Evolutionary conservation across 2,329 filamentous ascomycete species (phyloP), one percentile per base, ranked within the genome.

Genomic region (Claviceps pusilla): DNA sequence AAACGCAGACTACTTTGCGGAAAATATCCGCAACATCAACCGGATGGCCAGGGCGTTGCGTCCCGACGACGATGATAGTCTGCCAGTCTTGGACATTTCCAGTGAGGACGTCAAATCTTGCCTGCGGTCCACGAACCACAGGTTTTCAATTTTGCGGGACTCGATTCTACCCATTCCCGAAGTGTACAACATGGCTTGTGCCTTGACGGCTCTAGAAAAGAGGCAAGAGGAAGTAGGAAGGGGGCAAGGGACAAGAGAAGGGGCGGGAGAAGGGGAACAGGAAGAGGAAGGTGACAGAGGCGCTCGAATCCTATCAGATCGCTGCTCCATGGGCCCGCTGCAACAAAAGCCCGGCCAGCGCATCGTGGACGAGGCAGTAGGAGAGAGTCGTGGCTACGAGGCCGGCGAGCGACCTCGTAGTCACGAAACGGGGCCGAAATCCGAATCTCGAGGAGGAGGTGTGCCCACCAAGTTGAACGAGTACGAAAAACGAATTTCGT

Each of bases 401-500:
- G 45, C 56, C 1, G 56, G 59, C 9, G 61, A 66, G 2, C 66
- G 66, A 42, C 62, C 64, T 43, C 14, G 48, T 50, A 61, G 52
- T 50, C 55, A 63, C 16, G 63, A 66, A 55, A 61, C 70, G 59
- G 61, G 3, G 4, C 24, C 60, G 7, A 65, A 64, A 56, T 45
- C 63, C 2, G 61, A 62, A 4, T 49, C 58, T 7, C 59, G 19
- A 19, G 19, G 19, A 19, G 19, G 57, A n/a, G 53, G 39, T n/a
- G 16, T n/a, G 39, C 14, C 60, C 6, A 57, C 64, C 46, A 81
- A 74, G 46, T 82, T 79, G 60, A 89, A 86, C 55, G 76, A 83
- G 52, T 83, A 95, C 59, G 93, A 97, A 68, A 87, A 88, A 67
- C 85, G 84, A 60, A 76, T 98, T 7, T 73, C 95, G 48, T 78